Evolutionary conservation across 495 filamentous ascomycete genomes (phyloP).

Genomic region (Parmelia sp.): DNA sequence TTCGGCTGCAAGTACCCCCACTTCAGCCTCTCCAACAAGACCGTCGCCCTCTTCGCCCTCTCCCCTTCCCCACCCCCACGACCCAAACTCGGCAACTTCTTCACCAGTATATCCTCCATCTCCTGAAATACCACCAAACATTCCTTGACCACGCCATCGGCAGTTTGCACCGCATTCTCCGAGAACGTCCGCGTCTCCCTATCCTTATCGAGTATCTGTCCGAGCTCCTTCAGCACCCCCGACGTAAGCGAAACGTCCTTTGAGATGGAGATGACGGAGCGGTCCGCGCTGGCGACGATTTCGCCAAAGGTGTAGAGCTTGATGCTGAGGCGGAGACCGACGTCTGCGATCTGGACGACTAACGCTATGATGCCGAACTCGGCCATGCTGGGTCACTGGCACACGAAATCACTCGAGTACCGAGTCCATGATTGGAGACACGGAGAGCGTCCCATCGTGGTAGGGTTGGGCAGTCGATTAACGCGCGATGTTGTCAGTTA

Average conservation of each 20-base stretch:
- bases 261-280: constrained; percentile 31
- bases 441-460: not conserved
- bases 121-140: constrained; percentile 30
- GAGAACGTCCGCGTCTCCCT: constrained; percentile 27
- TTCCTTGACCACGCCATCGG: constrained; percentile 24
- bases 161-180: constrained; percentile 26
- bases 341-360: constrained; percentile 36
- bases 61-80: not conserved
- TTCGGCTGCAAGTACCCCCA: constrained; percentile 27
- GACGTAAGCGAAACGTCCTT: constrained; percentile 36
- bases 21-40: constrained; percentile 22
- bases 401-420: not conserved
- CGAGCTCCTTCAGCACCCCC: constrained; percentile 32
- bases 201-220: constrained; percentile 28
- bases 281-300: constrained; percentile 30
- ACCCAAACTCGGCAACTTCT: constrained; percentile 11
- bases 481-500: not conserved
- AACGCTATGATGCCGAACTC: constrained; percentile 32
- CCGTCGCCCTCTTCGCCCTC: not conserved
- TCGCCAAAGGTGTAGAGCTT: constrained; percentile 36
- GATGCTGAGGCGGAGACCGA: constrained; percentile 34
- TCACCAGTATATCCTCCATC: constrained; percentile 29
- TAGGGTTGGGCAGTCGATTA: not conserved
- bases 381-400: constrained; percentile 12
- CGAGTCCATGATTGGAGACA: not conserved